Conservation (phyloP, 1,284 basidiomycete genomes). For the Tranzscheliella williamsii region DNA sequence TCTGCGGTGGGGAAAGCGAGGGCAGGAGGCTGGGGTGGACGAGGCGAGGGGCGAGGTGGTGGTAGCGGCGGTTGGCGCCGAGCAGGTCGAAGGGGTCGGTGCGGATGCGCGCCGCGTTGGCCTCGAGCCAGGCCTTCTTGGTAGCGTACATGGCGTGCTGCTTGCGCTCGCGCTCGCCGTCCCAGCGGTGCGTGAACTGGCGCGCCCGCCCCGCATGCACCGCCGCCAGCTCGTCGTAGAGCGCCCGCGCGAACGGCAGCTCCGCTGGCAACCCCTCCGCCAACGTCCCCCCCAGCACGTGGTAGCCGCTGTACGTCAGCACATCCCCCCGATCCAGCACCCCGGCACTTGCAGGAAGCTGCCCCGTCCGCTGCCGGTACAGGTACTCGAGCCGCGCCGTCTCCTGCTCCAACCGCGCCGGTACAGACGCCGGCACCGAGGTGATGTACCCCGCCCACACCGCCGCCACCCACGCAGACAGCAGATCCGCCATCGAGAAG, state of each 20-base stretch:
- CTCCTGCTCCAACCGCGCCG: slow-evolving; percentile 9
- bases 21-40: not conserved
- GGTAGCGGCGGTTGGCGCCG: slow-evolving; percentile 7
- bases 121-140: slow-evolving; percentile 20
- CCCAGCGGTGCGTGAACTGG: slow-evolving; percentile 25
- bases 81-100: slow-evolving; percentile 36
- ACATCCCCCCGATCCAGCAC: not conserved
- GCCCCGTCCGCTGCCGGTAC: not conserved
- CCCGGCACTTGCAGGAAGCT: not conserved
- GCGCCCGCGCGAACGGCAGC: slow-evolving; percentile 9
- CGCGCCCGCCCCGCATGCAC: slow-evolving; percentile 5
- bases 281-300: slow-evolving; percentile 6
- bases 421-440: slow-evolving; percentile 10
- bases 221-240: slow-evolving; percentile 7
- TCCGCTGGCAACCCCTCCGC: slow-evolving; percentile 13
- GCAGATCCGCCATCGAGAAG: slow-evolving; percentile 34
- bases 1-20: too few species aligned
- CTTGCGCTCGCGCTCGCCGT: slow-evolving; percentile 13
- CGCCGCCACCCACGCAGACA: slow-evolving; percentile 21
- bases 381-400: slow-evolving; percentile 12
- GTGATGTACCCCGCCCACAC: slow-evolving; percentile 37
- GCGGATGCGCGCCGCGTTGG: slow-evolving; percentile 13
- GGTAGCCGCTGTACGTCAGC: slow-evolving; percentile 5
- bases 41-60: not conserved
- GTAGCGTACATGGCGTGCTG: slow-evolving; percentile 24